Evolutionary conservation across 495 filamentous ascomycete species (phyloP).

Genomic region (Daldinia concentrica): DNA sequence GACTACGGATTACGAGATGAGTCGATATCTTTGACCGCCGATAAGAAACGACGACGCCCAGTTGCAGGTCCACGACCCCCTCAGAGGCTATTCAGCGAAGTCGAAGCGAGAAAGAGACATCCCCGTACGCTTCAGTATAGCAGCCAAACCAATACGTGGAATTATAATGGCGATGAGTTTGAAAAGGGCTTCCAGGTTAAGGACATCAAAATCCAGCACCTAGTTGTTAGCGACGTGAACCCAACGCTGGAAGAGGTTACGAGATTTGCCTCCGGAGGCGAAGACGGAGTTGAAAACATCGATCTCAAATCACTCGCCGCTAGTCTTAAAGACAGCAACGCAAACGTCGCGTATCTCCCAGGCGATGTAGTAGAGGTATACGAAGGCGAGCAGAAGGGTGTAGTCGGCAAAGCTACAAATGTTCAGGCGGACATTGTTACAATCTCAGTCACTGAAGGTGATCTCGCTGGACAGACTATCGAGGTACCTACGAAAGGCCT

Average conservation of each 20-base stretch:
- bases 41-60: conserved; percentile 81
- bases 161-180: conserved; percentile 85
- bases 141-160: conserved; percentile 75
- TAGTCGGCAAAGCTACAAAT: conserved; percentile 82
- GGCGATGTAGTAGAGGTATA: conserved; percentile 96
- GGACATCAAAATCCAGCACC: conserved; percentile 86
- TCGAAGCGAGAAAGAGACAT: conserved; percentile 90
- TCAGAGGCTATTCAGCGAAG: conserved; percentile 90
- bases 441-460: conserved; percentile 84
- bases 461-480: conserved; percentile 81
- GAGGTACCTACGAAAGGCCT: conserved; percentile 93
- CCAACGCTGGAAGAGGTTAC: conserved; percentile 95
- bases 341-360: conserved; percentile 82
- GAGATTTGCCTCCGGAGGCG: conserved; percentile 84
- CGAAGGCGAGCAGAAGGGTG: conserved; percentile 93
- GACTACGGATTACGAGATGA: conserved; percentile 93
- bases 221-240: conserved; percentile 87
- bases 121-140: conserved; percentile 73
- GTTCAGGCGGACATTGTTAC: conserved; percentile 95
- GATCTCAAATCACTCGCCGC: conserved; percentile 90
- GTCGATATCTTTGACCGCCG: conserved; percentile 57
- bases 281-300: conserved; percentile 92
- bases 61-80: conserved; percentile 75
- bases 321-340: conserved; percentile 80
- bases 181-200: conserved; percentile 93